A percentile compares a stretch with the other conserved stretches of the same genome.
Conservation (phyloP, 2,329 filamentous ascomycete species). For the Paramyrothecium sp. region DNA sequence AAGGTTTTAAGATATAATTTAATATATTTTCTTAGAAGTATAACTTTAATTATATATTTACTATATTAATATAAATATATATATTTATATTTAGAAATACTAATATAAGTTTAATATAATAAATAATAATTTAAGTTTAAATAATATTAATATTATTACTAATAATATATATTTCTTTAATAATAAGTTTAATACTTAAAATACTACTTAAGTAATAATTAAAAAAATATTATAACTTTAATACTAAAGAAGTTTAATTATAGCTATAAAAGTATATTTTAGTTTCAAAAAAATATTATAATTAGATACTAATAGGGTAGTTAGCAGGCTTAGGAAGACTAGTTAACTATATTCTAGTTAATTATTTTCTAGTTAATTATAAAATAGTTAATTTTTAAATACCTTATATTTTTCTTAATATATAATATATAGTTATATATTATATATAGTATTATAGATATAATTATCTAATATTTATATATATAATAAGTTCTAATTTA, state of each 20-base stretch:
- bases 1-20: not conserved
- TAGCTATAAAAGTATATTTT: slow-evolving; percentile 3
- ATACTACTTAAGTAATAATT: not conserved
- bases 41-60: slow-evolving; percentile 2
- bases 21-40: slow-evolving; percentile 1
- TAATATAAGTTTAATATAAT: not conserved
- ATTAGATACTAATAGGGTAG: no score
- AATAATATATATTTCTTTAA: slow-evolving; percentile 3
- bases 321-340: no score
- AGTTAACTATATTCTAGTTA: no score
- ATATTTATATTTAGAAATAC: slow-evolving; percentile 1
- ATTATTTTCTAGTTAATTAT: no score
- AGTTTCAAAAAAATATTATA: no score
- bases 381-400: no score
- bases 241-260: not conserved
- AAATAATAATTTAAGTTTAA: not conserved
- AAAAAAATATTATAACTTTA: slow-evolving; percentile 1
- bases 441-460: no score
- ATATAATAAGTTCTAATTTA: not conserved
- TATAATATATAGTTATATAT: no score
- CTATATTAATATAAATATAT: not conserved
- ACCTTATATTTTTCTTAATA: no score
- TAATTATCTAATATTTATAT: not conserved
- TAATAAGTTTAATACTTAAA: not conserved
- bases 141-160: not conserved